Evolutionary conservation across 2,329 filamentous ascomycete species (phyloP).

Genomic region (Aspergillaceae sp.): DNA sequence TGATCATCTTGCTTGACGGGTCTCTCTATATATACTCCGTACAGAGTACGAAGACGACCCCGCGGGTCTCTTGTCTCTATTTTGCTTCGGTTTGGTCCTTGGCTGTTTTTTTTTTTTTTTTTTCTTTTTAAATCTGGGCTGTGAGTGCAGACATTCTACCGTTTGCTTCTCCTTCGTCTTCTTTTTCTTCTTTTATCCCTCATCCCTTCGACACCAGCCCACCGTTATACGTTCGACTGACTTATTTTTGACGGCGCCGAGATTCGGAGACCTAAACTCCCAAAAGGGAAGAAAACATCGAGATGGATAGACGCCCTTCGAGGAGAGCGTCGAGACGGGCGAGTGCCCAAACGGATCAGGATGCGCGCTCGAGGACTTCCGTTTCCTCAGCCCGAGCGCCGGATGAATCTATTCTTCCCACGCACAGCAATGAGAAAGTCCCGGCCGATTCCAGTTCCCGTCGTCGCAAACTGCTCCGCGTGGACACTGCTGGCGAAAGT

Average conservation of each 20-base stretch:
- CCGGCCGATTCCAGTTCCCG: slow-evolving; percentile 1
- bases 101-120: not conserved
- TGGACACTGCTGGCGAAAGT: slow-evolving; percentile 52
- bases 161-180: not conserved
- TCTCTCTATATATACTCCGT: too few species aligned
- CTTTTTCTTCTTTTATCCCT: not conserved
- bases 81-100: not conserved
- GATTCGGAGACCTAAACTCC: not conserved
- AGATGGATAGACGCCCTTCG: not conserved
- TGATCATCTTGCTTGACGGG: not conserved
- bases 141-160: too few species aligned
- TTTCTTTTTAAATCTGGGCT: too few species aligned
- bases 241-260: not conserved
- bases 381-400: slow-evolving; percentile 6
- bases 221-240: not conserved
- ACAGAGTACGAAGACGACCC: not conserved
- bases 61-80: not conserved
- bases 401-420: slow-evolving; percentile 17
- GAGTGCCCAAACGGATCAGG: not conserved
- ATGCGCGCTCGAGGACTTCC: not conserved
- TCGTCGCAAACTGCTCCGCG: slow-evolving; percentile 22
- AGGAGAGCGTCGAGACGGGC: not conserved
- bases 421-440: slow-evolving; percentile 13
- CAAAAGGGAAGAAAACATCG: not conserved
- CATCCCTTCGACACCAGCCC: not conserved